phyloP scores from a whole-genome alignment of 768 basidiomycete species.

The Lentinula boryana region DNA sequence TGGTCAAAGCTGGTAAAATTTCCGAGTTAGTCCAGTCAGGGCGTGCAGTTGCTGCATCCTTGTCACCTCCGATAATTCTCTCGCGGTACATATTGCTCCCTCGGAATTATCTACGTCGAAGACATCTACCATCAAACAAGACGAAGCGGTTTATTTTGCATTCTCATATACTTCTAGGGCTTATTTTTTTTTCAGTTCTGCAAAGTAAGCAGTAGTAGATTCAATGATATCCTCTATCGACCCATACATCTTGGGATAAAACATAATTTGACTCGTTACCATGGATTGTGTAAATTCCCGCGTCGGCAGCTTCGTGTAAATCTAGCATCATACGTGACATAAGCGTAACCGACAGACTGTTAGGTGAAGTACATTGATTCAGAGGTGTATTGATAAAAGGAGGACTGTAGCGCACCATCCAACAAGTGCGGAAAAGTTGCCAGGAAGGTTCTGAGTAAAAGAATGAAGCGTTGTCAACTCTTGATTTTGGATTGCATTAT shows the following conservation, averaged over 20 bases:
- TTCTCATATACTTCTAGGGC: too few species aligned
- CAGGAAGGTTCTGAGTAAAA: not conserved
- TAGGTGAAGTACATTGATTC: not conserved
- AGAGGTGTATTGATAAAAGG: not conserved
- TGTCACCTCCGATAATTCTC: slow-evolving; percentile 60
- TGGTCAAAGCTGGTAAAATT: slow-evolving; percentile 45
- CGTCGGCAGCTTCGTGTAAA: not conserved
- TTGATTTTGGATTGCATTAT: not conserved
- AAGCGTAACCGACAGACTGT: not conserved
- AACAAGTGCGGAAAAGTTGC: not conserved
- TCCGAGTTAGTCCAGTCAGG: slow-evolving; percentile 49
- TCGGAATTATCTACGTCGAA: slow-evolving; percentile 21
- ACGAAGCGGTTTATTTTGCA: slow-evolving; percentile 58
- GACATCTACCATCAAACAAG: slow-evolving; percentile 9
- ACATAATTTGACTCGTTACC: not conserved
- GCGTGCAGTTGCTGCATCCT: slow-evolving; percentile 42
- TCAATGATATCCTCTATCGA: not conserved
- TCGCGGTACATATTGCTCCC: slow-evolving; percentile 49
- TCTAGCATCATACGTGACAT: slow-evolving; percentile 1
- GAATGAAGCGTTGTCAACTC: too few species aligned
- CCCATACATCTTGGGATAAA: not conserved
- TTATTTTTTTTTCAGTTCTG: too few species aligned
- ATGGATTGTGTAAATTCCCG: not conserved
- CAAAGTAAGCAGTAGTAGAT: too few species aligned
- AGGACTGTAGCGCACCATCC: not conserved